Base-by-base conservation (phyloP, 306 rosid genomes). In the Fragaria vesca region DNA sequence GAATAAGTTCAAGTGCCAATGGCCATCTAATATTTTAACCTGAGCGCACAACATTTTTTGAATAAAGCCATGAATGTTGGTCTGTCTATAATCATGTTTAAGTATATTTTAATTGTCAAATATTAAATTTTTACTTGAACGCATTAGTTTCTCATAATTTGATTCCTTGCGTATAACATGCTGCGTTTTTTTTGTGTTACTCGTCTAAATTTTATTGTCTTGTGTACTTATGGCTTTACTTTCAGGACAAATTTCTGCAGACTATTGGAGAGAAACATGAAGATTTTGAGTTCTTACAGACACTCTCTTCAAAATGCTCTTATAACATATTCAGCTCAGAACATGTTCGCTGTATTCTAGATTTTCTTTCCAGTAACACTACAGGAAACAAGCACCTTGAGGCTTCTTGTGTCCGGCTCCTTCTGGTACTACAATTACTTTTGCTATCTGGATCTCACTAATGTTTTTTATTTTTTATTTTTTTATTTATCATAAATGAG, bases 221-320 rank as follows among this genome's bases (percentile, higher is more conserved):
- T 57, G 68, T 55, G 66, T 55, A 78, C 52, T 48, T 73, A 32
- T 45, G 40, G 15, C 57, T 65, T 47, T 38, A 67, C 74, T 78
- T 79, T 21, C 90, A 92, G 99, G 97, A 85, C 63, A 90, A 84
- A 58, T 83, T 92, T 87, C 76, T 89, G 85, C 80, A 73, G 54
- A 83, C 85, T 80, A 73, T 88, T 26, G 93, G 97, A 76, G 88
- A 85, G 72, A 85, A 65, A 78, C 83, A 85, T 84, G 86, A 87
- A 32, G 47, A 75, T 80, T 87, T 87, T 80, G 93, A 91, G 84
- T 93, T 91, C 83, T 78, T 95, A 34, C 75, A 82, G 57, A 81
- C 81, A 66, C 90, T 95, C 48, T 85, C 93, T 79, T 88, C 88
- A 61, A 95, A 88, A 82, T 91, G 99, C 87, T 95, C 97, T 66